Conservation (phyloP, 176 grass and related monocot genomes). For the Oryza coarctata region DNA sequence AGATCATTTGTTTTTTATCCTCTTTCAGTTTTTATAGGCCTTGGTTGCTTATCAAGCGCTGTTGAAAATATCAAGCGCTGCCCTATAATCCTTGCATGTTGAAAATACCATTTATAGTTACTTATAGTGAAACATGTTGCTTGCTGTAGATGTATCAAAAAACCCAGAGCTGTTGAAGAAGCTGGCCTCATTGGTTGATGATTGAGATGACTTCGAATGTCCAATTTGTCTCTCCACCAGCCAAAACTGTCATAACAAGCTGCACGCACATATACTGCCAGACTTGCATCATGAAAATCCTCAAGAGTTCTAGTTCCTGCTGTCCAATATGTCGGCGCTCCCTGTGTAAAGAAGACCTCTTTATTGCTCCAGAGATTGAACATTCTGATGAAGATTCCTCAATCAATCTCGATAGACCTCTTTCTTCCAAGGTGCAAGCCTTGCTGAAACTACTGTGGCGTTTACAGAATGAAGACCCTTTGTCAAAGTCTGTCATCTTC, state of each 20-base stretch:
- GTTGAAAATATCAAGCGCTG: not conserved
- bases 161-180: conserved; percentile 87
- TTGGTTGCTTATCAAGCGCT: not conserved
- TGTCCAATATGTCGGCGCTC: conserved; percentile 84
- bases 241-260: conserved; percentile 78
- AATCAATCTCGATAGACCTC: conserved; percentile 24
- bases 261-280: conserved; percentile 93
- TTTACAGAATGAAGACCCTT: conserved; percentile 49
- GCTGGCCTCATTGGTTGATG: conserved; percentile 71
- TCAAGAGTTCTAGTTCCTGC: conserved; percentile 65
- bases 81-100: too few species aligned
- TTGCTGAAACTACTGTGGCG: conserved; percentile 65
- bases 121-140: conserved; percentile 24
- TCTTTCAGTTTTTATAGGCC: not conserved
- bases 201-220: conserved; percentile 96
- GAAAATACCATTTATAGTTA: not conserved
- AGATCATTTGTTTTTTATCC: not conserved
- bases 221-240: conserved; percentile 89
- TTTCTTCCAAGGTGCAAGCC: conserved; percentile 84
- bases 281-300: conserved; percentile 70
- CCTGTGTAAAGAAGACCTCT: conserved; percentile 80
- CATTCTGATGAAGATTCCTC: conserved; percentile 55
- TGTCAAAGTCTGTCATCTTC: conserved; percentile 79
- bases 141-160: conserved; percentile 69
- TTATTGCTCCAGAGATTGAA: conserved; percentile 60